Percentiles rank a stretch among this genome's conserved stretches.
phyloP scores from a whole-genome alignment of 306 rosid genomes.

The Sicyos edulis region DNA sequence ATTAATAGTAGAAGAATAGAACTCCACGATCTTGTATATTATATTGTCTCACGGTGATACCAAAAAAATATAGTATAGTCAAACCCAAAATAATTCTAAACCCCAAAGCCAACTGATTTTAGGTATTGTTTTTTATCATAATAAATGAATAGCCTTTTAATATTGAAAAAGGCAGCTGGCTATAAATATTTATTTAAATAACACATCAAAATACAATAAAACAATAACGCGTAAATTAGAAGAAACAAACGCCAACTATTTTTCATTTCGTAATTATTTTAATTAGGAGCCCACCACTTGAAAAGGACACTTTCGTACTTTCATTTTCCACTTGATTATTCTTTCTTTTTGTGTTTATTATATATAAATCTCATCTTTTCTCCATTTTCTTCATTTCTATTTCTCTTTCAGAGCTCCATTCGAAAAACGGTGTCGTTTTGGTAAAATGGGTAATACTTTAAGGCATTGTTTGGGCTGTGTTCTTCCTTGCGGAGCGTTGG shows the following conservation, averaged over 20 bases:
- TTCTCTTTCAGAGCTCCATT: background rate
- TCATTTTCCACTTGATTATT: background rate
- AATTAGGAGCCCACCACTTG: background rate
- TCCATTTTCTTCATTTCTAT: background rate
- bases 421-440: background rate
- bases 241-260: conserved; percentile 15
- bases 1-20: background rate
- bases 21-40: background rate
- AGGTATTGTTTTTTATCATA: background rate
- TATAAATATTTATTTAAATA: conserved; percentile 1
- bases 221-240: background rate
- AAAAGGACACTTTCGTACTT: conserved; percentile 19
- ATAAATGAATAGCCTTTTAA: background rate
- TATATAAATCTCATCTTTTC: background rate
- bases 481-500: conserved; percentile 92
- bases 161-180: conserved; percentile 9
- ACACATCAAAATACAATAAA: background rate
- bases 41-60: background rate
- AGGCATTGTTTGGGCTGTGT: conserved; percentile 93
- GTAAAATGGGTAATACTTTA: conserved; percentile 75
- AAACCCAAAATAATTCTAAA: background rate
- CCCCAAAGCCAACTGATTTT: background rate
- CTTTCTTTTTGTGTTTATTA: background rate
- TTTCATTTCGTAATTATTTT: background rate
- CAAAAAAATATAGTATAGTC: background rate